A percentile compares a stretch with the other conserved stretches of the same genome.
These are phyloP conservation scores for Trichoderma reesei DNA, from an alignment of 495 filamentous ascomycete genomes.

Conservation along the genomic window DNA sequence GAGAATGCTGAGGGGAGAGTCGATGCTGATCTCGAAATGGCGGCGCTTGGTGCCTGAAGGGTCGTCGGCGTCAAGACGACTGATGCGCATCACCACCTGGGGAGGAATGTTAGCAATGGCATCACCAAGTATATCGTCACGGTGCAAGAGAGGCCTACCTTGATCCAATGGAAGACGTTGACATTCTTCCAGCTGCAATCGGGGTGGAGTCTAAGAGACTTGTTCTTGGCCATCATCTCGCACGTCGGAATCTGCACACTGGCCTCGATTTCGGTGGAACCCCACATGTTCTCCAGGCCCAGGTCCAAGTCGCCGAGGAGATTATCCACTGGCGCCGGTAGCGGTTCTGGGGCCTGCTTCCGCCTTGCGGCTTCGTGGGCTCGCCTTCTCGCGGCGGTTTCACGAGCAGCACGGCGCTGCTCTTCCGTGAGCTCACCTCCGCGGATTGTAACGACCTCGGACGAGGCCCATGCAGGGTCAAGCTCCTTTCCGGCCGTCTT, in stretches of 20 bases:
- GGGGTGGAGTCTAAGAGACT: conserved; percentile 65
- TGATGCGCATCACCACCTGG: conserved; percentile 94
- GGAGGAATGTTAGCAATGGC: conserved; percentile 20
- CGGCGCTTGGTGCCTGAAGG: conserved; percentile 66
- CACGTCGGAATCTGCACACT: conserved; percentile 91
- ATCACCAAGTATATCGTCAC: neutral
- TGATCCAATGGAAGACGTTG: conserved; percentile 98
- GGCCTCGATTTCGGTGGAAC: conserved; percentile 95
- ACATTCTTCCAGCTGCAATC: conserved; percentile 96
- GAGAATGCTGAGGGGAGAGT: conserved; percentile 92
- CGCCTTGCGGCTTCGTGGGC: conserved; percentile 26
- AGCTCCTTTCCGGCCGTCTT: conserved; percentile 77
- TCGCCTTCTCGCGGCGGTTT: conserved; percentile 29
- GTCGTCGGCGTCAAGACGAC: conserved; percentile 72
- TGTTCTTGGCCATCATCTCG: conserved; percentile 75
- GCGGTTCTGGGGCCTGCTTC: conserved; percentile 25
- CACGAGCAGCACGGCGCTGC: conserved; percentile 33
- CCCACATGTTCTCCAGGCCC: conserved; percentile 53
- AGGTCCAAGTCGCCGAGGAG: conserved; percentile 70
- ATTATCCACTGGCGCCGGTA: conserved; percentile 50
- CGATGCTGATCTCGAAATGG: conserved; percentile 98
- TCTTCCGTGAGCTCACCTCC: conserved; percentile 60
- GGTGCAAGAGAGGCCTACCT: conserved; percentile 48
- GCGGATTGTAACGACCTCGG: conserved; percentile 65
- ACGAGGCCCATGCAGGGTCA: conserved; percentile 66